Conservation (phyloP, 2,329 filamentous ascomycete genomes). For the Pezicula carpinea region DNA sequence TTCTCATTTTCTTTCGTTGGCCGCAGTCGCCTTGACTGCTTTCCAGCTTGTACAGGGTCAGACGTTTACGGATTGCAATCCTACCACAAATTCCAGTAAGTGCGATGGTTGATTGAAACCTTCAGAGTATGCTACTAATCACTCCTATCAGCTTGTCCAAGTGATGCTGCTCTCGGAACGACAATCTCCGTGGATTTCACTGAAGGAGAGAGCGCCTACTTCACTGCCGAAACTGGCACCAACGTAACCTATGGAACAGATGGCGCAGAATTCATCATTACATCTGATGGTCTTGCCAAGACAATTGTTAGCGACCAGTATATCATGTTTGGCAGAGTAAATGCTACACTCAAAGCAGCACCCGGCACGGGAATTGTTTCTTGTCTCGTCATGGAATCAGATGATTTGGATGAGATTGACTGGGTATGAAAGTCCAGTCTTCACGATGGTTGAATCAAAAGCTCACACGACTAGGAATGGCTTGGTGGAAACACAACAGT, state of each 20-base stretch:
- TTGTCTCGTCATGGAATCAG: conserved; percentile 76
- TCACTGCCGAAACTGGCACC: conserved; percentile 50
- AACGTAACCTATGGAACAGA: conserved; percentile 52
- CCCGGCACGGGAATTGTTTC: conserved; percentile 72
- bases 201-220: conserved; percentile 49
- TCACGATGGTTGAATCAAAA: not conserved
- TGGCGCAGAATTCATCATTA: conserved; percentile 71
- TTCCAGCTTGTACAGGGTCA: not conserved
- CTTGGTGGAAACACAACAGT: conserved; percentile 60
- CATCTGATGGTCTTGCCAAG: conserved; percentile 66
- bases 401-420: conserved; percentile 83
- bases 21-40: not conserved
- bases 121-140: not conserved
- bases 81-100: not conserved
- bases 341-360: conserved; percentile 74
- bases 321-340: conserved; percentile 79
- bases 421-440: conserved; percentile 38
- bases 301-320: conserved; percentile 77
- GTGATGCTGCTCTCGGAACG: conserved; percentile 66
- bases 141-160: conserved; percentile 45
- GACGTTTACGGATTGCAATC: not conserved
- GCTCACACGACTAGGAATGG: conserved; percentile 46
- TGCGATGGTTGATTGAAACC: not conserved
- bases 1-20: not conserved
- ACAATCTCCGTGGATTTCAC: conserved; percentile 62